phyloP scores from a whole-genome alignment of 1,284 basidiomycete species.

The Trametes versicolor region DNA sequence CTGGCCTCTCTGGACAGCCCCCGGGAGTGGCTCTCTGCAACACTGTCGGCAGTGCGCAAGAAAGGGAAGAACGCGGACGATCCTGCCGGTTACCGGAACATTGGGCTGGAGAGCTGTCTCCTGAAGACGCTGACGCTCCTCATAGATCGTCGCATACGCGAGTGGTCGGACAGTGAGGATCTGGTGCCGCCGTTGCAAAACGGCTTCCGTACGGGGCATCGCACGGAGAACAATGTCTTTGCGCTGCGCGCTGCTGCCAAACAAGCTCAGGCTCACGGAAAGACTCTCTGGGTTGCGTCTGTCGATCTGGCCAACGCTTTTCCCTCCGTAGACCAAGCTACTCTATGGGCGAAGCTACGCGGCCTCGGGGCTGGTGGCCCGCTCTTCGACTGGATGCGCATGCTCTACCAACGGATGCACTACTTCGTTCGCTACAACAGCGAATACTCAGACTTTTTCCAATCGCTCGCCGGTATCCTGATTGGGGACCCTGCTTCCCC shows the following conservation, averaged over 20 bases:
- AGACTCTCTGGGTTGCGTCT: constrained; percentile 41
- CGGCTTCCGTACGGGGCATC: too few relatives aligned
- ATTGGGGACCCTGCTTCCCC: too few relatives aligned
- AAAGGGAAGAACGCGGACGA: constrained; percentile 7
- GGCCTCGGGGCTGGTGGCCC: not conserved
- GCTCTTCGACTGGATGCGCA: not conserved
- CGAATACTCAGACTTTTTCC: too few relatives aligned
- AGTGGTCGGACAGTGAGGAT: constrained; percentile 19
- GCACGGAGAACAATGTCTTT: too few relatives aligned
- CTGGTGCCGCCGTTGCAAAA: too few relatives aligned
- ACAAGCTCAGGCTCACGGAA: constrained; percentile 24
- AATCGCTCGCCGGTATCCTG: too few relatives aligned
- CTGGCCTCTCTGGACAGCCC: too few relatives aligned
- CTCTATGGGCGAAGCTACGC: constrained; percentile 44
- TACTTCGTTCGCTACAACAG: not conserved
- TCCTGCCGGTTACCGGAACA: constrained; percentile 40
- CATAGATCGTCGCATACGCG: constrained; percentile 29
- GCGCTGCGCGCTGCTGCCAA: too few relatives aligned
- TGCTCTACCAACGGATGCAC: not conserved
- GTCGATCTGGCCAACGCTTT: constrained; percentile 47
- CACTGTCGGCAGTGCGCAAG: too few relatives aligned
- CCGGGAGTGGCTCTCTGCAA: too few relatives aligned
- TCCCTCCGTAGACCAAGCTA: constrained; percentile 43
- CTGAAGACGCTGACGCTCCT: constrained; percentile 44
- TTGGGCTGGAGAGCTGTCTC: constrained; percentile 46